These are phyloP conservation scores for Dactylellina sp. DNA, from an alignment of 2,329 filamentous ascomycete genomes.

Conservation along the genomic window DNA sequence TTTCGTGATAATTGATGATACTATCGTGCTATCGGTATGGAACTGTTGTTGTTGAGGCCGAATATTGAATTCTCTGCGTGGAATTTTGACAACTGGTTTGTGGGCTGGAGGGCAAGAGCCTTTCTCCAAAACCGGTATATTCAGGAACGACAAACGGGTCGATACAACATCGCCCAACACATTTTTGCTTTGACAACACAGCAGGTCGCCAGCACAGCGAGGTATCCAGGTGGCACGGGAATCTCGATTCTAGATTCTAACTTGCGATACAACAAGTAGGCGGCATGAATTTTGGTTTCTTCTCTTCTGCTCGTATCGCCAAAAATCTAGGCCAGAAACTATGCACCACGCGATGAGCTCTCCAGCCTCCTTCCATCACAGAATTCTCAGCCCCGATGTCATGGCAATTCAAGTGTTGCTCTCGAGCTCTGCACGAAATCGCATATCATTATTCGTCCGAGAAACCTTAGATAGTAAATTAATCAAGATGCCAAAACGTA, in stretches of 20 bases:
- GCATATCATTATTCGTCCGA: background rate
- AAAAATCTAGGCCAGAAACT: too few species aligned
- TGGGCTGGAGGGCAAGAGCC: slow-evolving; percentile 56
- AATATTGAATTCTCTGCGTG: slow-evolving; percentile 46
- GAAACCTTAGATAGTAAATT: background rate
- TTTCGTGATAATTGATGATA: slow-evolving; percentile 39
- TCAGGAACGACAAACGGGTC: slow-evolving; percentile 16
- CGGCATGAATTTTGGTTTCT: too few species aligned
- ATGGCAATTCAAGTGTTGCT: background rate
- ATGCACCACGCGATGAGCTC: too few species aligned
- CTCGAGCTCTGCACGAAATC: too few species aligned
- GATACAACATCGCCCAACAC: slow-evolving; percentile 34
- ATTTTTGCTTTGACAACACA: background rate
- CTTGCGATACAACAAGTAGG: too few species aligned
- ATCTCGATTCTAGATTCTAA: too few species aligned
- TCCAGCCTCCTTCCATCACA: too few species aligned
- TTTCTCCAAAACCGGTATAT: slow-evolving; percentile 24
- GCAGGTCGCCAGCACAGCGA: too few species aligned
- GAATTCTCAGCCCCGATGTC: too few species aligned
- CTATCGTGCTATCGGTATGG: slow-evolving; percentile 19
- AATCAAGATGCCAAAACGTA: background rate
- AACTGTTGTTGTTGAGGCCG: slow-evolving; percentile 36
- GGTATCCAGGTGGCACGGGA: too few species aligned
- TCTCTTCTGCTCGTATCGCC: too few species aligned
- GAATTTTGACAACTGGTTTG: slow-evolving; percentile 46